Evolutionary conservation across 768 basidiomycete genomes (phyloP).

Genomic region (Tulasnella sp.): DNA sequence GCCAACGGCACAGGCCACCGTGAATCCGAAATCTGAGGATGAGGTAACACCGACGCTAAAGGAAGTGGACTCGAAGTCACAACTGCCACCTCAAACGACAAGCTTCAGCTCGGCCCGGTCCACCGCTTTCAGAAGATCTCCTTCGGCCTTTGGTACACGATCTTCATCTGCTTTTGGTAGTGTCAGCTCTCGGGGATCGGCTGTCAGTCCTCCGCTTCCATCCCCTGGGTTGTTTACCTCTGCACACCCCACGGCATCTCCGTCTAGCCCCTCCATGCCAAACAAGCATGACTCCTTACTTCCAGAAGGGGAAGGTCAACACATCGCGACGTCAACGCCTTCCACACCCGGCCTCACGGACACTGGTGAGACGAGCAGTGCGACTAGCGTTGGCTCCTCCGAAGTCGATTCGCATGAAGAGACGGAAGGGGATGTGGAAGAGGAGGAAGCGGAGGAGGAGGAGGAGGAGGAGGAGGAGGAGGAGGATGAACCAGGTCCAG

Average conservation of each 20-base stretch:
- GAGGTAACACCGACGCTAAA: too few species aligned
- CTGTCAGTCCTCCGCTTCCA: background rate
- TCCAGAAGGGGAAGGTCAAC: background rate
- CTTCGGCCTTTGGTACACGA: background rate
- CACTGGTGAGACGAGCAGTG: background rate
- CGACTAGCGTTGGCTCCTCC: background rate
- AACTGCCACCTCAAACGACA: too few species aligned
- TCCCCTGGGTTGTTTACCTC: background rate
- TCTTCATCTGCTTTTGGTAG: background rate
- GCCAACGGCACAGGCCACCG: too few species aligned
- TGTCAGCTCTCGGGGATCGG: background rate
- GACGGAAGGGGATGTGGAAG: background rate
- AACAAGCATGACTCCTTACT: background rate
- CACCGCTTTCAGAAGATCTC: background rate
- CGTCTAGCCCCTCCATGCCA: background rate
- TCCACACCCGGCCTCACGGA: background rate
- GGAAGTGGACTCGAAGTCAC: too few species aligned
- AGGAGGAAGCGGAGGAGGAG: background rate
- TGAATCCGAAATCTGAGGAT: too few species aligned
- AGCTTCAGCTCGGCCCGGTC: too few species aligned
- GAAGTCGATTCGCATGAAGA: background rate
- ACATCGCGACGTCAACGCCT: background rate
- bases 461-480: background rate
- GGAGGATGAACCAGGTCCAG: background rate
- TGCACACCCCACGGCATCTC: background rate